phyloP scores from a whole-genome alignment of 441 rosid species.

The Mallotus japonicus region DNA sequence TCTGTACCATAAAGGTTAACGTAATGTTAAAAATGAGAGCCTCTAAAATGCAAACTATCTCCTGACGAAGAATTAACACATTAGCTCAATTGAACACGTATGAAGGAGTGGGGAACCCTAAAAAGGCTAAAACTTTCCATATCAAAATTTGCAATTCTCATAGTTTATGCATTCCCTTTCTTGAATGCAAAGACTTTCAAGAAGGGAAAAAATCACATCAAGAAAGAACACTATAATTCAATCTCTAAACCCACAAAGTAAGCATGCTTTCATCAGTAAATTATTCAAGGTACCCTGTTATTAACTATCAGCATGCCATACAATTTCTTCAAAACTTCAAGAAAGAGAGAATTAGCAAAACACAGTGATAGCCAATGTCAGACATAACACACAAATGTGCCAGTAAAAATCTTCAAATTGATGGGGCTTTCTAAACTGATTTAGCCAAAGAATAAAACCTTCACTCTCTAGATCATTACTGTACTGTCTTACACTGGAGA shows the following conservation, averaged over 20 bases:
- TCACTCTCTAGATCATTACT: slow-evolving; percentile 6
- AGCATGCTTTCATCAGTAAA: neutral
- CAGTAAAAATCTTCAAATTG: slow-evolving; percentile 8
- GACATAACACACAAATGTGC: slow-evolving; percentile 9
- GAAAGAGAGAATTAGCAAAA: neutral
- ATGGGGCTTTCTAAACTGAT: neutral
- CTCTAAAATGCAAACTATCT: neutral
- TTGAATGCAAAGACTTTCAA: slow-evolving; percentile 6
- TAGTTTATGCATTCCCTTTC: neutral
- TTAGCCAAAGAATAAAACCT: slow-evolving; percentile 19
- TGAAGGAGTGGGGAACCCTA: neutral
- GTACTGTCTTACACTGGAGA: slow-evolving; percentile 5
- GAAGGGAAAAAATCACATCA: neutral
- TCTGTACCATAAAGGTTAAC: neutral
- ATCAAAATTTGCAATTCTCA: neutral
- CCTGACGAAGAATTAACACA: neutral
- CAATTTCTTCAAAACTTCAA: slow-evolving; percentile 6
- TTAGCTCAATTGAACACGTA: neutral
- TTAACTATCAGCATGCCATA: neutral
- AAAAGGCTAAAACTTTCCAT: neutral
- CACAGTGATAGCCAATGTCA: slow-evolving; percentile 4
- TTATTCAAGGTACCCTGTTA: neutral
- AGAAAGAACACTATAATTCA: neutral
- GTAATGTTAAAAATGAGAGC: neutral
- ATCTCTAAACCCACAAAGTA: neutral